Base-by-base conservation (phyloP, 495 filamentous ascomycete genomes). In the Neurospora africana region DNA sequence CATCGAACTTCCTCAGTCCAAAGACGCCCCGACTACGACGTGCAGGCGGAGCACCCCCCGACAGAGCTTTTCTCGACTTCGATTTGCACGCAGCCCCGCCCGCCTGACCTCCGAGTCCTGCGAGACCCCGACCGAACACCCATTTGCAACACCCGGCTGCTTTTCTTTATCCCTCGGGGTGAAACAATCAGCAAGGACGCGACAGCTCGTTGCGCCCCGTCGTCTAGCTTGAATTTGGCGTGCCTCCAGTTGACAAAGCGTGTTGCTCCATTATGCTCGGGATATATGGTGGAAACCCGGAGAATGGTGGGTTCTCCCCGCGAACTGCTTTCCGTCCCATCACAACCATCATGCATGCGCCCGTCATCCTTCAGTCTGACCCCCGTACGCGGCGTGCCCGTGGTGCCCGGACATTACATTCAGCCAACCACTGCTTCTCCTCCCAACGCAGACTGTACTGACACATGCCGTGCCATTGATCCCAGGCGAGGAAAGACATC, bases 191-290 rank as follows among this genome's bases (percentile, higher is more conserved):
- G 39, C 17, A 70, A 11, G 23, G n/a, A 7, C 27, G 38, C 69
- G 37, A 47, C 41, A n/a, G 15, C 65, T 30, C 27, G 5, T 65
- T 39, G 65, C 37, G 41, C n/a, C 38, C 19, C 68, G 35, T 47
- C 70, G 13, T 67, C 43, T 72, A 69, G 33, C 68, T 74, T 69
- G 36, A 37, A 43, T 23, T 30, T 70, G 68, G 53, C 41, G 71
- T 53, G 61, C 69, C 75, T 69, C 68, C 70, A 72, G 75, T 74
- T 65, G 74, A 65, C 53, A 33, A 33, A 65, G 27, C 53, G 53
- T 61, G 53, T 61, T 61, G 23, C 53, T 61, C 82, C 83, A 84
- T 79, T 84, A 86, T 86, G 84, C 82, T 81, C 79, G 80, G 79
- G 74, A 82, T 81, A 76, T 78, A 83, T 82, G 82, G 82, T 77